Evolutionary conservation across 352 stramenopile genomes (phyloP), one percentile per base, ranked within the genome.

Genomic region (Peronospora tabacina): DNA sequence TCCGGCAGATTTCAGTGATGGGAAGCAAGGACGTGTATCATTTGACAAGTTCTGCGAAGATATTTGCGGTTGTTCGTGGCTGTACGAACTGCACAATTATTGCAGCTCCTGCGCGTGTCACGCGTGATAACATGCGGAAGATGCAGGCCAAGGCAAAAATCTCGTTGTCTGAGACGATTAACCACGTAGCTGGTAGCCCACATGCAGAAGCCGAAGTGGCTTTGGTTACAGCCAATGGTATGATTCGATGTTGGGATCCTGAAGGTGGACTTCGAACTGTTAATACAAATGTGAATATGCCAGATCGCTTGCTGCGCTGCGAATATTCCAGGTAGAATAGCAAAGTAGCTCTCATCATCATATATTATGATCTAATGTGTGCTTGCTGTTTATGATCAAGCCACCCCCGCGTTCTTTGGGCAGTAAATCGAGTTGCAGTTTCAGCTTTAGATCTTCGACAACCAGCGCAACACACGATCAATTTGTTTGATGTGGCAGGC

Each of bases 331-430:
- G 76, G 79, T 90, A 59, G 8, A 54, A 11, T 35, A 3, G 19
- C 4, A 7, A 26, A 12, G 17, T 47, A 26, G 11, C 12, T 34
- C 13, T 34, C 13, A 12, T 16, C 35, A 22, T 15, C 24, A 4
- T 9, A 32, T 32, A n/a, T 12, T 3, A 32, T 32, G 7, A 12
- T 7, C 26, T 41, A 36, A 36, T 20, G 30, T 34, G 29, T 54
- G 35, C 38, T 36, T 36, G 10, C 5, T 52, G n/a, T 6, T 17
- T 38, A n/a, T 45, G 20, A 42, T 2, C 44, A 12, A 90, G 80
- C 22, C 77, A 91, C 34, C 80, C 80, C 5, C 70, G 77, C 19
- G 80, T 91, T 15, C 54, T 91, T 20, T 91, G 77, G 80, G 50
- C 60, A 28, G 66, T 63, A 29, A 83, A 74, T 30, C 65, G 63